These are phyloP conservation scores for Cystobasidium slooffiae DNA, from an alignment of 1,284 basidiomycete species.

Conservation along the genomic window DNA sequence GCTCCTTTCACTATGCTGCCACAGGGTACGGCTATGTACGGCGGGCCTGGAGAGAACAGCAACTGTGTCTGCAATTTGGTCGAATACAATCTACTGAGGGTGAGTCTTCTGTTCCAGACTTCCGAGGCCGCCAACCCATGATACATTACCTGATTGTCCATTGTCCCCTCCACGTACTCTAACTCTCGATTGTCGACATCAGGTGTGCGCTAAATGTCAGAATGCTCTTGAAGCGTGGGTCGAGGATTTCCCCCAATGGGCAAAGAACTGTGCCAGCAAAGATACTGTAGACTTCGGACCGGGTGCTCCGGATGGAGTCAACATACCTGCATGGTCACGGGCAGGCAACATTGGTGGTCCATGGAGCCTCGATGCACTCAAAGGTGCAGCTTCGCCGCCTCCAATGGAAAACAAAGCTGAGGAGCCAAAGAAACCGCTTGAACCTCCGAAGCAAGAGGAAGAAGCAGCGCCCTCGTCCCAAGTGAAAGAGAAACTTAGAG, in stretches of 20 bases:
- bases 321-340: slow-evolving; percentile 26
- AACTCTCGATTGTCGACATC: too few relatives aligned
- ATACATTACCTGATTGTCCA: not conserved
- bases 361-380: slow-evolving; percentile 22
- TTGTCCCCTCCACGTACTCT: too few relatives aligned
- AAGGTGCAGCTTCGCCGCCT: slow-evolving; percentile 3
- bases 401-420: not conserved
- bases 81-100: slow-evolving; percentile 39
- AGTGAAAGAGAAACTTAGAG: too few relatives aligned
- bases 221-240: slow-evolving; percentile 20
- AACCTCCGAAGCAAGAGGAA: not conserved
- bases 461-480: too few relatives aligned
- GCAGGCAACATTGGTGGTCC: slow-evolving; percentile 25
- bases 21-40: slow-evolving; percentile 24
- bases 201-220: slow-evolving; percentile 40
- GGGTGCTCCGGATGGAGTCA: slow-evolving; percentile 18
- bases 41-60: slow-evolving; percentile 28
- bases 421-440: not conserved
- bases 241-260: slow-evolving; percentile 29
- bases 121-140: not conserved
- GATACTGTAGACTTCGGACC: slow-evolving; percentile 17
- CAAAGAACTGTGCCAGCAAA: slow-evolving; percentile 28
- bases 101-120: not conserved
- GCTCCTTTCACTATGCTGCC: slow-evolving; percentile 5
- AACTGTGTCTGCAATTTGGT: slow-evolving; percentile 41